Evolutionary conservation across 2,329 filamentous ascomycete genomes (phyloP).

Genomic region (Parafenestella ontariensis): DNA sequence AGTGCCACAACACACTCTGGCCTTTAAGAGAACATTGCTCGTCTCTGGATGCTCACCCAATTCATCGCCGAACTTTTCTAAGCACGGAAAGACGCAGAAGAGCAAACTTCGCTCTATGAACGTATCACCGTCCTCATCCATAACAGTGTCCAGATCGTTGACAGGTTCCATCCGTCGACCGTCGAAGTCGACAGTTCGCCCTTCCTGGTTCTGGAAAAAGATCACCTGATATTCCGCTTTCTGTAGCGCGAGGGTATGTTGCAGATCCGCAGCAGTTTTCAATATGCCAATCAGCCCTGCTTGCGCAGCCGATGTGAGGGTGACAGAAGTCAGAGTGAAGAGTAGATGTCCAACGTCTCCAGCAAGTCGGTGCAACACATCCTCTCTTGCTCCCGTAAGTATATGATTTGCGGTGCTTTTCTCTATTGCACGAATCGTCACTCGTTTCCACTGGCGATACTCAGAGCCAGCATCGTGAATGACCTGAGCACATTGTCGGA

Average conservation of each 20-base stretch:
- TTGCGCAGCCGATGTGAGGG: constrained; percentile 22
- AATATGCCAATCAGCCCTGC: constrained; percentile 30
- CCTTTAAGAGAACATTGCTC: constrained; percentile 39
- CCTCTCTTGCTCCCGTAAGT: constrained; percentile 18
- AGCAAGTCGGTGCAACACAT: constrained; percentile 24
- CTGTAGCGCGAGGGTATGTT: constrained; percentile 37
- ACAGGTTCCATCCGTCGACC: constrained; percentile 39
- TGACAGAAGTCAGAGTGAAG: constrained; percentile 30
- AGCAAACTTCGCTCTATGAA: constrained; percentile 21
- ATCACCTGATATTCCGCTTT: constrained; percentile 38
- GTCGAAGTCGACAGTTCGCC: constrained; percentile 23
- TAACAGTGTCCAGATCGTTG: constrained; percentile 29
- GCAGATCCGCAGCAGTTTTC: constrained; percentile 32
- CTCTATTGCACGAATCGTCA: constrained; percentile 37
- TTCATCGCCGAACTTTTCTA: constrained; percentile 41
- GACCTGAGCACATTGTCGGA: constrained; percentile 25
- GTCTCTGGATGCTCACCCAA: constrained; percentile 33
- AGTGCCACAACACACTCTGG: constrained; percentile 38
- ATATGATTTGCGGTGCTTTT: constrained; percentile 14
- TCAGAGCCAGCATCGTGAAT: constrained; percentile 25
- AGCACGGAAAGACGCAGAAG: constrained; percentile 44
- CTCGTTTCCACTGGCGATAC: constrained; percentile 38
- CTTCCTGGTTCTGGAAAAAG: constrained; percentile 27
- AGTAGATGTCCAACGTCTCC: constrained; percentile 30
- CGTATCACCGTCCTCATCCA: constrained; percentile 33